phyloP scores from a whole-genome alignment of 257 asterid species.

The Vinca minor region DNA sequence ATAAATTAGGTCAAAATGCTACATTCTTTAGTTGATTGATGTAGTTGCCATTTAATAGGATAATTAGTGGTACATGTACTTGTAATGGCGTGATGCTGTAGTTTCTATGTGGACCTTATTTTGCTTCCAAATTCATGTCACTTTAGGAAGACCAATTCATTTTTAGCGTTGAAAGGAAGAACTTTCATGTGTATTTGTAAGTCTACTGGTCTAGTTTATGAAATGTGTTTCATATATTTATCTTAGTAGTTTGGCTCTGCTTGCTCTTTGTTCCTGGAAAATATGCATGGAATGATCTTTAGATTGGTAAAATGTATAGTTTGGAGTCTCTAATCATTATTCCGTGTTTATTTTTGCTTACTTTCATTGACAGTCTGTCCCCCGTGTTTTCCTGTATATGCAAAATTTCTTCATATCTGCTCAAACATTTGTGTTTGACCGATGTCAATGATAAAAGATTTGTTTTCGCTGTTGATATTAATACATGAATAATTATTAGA shows the following conservation, averaged over 20 bases:
- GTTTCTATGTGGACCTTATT: background rate
- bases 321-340: background rate
- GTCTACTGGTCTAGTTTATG: background rate
- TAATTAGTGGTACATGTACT: background rate
- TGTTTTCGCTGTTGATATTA: background rate
- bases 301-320: background rate
- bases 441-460: background rate
- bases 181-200: background rate
- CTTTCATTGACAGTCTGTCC: background rate
- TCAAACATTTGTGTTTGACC: background rate
- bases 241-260: background rate
- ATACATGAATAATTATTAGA: background rate
- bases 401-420: background rate
- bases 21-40: constrained; percentile 5
- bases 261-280: too few relatives aligned
- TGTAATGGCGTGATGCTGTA: background rate
- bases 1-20: background rate
- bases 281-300: background rate
- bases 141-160: background rate
- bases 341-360: background rate
- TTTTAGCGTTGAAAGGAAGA: too few relatives aligned
- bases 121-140: background rate
- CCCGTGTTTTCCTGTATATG: background rate
- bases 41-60: background rate
- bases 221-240: background rate